These are phyloP conservation scores for Panicum hallii DNA, from an alignment of 202 grass and related monocot genomes.

Conservation along the genomic window DNA sequence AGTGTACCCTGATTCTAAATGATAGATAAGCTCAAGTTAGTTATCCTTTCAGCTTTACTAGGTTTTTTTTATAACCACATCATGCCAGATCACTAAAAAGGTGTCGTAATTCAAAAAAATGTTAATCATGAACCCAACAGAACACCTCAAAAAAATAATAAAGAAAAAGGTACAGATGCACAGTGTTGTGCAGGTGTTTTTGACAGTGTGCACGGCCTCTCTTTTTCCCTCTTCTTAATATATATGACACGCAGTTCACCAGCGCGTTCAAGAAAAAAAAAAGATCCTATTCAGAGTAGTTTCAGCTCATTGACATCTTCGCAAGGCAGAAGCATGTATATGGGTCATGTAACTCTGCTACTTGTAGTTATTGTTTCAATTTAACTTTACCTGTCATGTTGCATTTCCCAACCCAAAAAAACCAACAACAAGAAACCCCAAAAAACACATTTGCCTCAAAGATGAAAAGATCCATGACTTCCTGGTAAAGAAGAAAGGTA, in stretches of 20 bases:
- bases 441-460: background rate
- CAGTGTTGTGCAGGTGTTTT: background rate
- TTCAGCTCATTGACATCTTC: slow-evolving; percentile 14
- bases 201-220: background rate
- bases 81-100: background rate
- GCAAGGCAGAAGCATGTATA: background rate
- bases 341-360: background rate
- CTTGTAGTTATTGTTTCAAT: background rate
- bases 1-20: slow-evolving; percentile 17
- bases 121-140: slow-evolving; percentile 17
- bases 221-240: background rate
- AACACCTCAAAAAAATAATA: slow-evolving; percentile 1
- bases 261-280: background rate
- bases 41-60: slow-evolving; percentile 26
- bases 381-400: background rate
- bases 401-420: background rate
- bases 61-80: background rate
- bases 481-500: background rate
- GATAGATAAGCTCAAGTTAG: slow-evolving; percentile 23
- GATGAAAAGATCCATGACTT: slow-evolving; percentile 8
- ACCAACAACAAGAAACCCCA: background rate
- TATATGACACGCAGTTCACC: background rate
- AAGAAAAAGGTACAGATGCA: slow-evolving; percentile 7
- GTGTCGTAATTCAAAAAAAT: background rate
- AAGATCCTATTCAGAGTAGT: background rate